These are phyloP conservation scores for Talaromyces stipitatus DNA, from an alignment of 495 filamentous ascomycete genomes.

Conservation along the genomic window DNA sequence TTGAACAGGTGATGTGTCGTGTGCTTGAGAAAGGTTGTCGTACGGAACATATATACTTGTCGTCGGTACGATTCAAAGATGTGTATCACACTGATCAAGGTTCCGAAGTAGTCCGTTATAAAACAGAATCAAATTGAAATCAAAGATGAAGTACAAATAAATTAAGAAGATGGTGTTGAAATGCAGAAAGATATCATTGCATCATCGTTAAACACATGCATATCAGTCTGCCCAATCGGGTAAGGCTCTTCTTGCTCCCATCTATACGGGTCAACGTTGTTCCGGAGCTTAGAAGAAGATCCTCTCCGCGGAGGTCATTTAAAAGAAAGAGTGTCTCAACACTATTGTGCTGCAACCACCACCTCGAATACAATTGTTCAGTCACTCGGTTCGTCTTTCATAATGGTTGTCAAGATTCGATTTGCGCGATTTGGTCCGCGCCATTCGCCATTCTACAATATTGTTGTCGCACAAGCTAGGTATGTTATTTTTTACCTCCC, in stretches of 20 bases:
- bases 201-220: constrained; percentile 1
- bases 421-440: constrained; percentile 88
- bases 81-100: neutral
- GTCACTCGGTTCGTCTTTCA: constrained; percentile 4
- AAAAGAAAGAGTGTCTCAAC: neutral
- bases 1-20: neutral
- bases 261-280: neutral
- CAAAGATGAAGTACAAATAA: neutral
- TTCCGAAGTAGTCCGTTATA: neutral
- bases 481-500: constrained; percentile 32
- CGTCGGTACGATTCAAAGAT: neutral
- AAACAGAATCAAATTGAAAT: too few species aligned
- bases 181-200: neutral
- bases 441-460: constrained; percentile 88
- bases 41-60: constrained; percentile 11
- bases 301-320: neutral
- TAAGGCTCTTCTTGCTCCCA: neutral
- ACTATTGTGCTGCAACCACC: neutral
- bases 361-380: neutral
- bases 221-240: neutral
- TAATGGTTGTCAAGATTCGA: constrained; percentile 89
- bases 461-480: constrained; percentile 94
- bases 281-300: neutral
- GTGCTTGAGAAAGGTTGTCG: neutral
- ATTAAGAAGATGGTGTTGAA: neutral